A percentile compares a stretch with the other conserved stretches of the same genome.
These are phyloP conservation scores for Aspergillus fijiensis DNA, from an alignment of 2,329 filamentous ascomycete species.

Conservation along the genomic window DNA sequence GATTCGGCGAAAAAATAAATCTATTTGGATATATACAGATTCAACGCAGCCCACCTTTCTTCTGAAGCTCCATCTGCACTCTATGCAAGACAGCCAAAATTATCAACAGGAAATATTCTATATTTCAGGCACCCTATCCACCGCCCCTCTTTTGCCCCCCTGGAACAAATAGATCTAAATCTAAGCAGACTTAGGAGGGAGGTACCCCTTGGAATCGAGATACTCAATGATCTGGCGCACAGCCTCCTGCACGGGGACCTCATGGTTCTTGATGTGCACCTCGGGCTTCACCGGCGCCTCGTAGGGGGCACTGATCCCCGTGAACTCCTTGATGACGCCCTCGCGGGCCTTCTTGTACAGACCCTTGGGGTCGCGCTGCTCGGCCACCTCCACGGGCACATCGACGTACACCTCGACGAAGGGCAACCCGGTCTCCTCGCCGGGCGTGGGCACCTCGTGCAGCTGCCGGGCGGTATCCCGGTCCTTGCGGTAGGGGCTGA, in stretches of 20 bases:
- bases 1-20: too few species aligned
- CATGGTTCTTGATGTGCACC: conserved; percentile 79
- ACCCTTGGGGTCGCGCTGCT: conserved; percentile 95
- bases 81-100: background rate
- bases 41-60: too few species aligned
- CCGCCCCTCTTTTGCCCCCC: background rate
- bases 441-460: conserved; percentile 63
- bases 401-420: conserved; percentile 96
- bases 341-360: conserved; percentile 95
- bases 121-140: background rate
- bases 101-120: background rate
- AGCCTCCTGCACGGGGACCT: conserved; percentile 83
- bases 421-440: conserved; percentile 65
- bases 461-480: conserved; percentile 77
- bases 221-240: conserved; percentile 82
- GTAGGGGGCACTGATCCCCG: conserved; percentile 91
- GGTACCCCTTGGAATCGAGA: conserved; percentile 66
- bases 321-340: conserved; percentile 96
- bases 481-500: conserved; percentile 89
- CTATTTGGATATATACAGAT: background rate
- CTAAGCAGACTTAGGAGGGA: conserved; percentile 43
- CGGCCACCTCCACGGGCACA: conserved; percentile 84
- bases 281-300: conserved; percentile 84
- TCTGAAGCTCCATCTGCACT: background rate
- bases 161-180: conserved; percentile 9